phyloP scores from a whole-genome alignment of 345 rosid genomes.

The Acer campestre region DNA sequence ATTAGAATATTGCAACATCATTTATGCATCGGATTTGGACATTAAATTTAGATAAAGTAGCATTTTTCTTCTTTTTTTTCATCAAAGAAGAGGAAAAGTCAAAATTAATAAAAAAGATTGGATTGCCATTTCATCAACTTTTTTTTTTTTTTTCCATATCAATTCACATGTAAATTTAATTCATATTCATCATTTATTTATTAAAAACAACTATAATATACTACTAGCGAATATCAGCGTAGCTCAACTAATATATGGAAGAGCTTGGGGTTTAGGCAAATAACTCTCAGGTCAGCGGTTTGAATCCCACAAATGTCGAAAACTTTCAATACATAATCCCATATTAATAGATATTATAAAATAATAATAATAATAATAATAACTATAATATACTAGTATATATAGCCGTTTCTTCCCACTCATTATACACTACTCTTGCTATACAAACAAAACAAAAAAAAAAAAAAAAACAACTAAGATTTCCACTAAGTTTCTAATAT shows the following conservation, averaged over 20 bases:
- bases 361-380: too few relatives aligned
- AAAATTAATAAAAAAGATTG: neutral
- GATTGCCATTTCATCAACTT: neutral
- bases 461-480: conserved; percentile 41
- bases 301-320: too few relatives aligned
- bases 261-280: too few relatives aligned
- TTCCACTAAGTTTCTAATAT: conserved; percentile 43
- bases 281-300: too few relatives aligned
- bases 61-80: too few relatives aligned
- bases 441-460: neutral
- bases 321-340: too few relatives aligned
- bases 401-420: conserved; percentile 22
- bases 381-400: neutral
- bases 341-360: too few relatives aligned
- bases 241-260: too few relatives aligned
- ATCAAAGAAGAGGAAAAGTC: neutral
- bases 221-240: neutral
- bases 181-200: neutral
- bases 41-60: too few relatives aligned
- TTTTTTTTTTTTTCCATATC: neutral
- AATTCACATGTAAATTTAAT: neutral
- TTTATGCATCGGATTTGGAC: too few relatives aligned
- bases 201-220: neutral
- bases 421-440: conserved; percentile 18
- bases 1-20: too few relatives aligned